Base-by-base conservation (phyloP, 2,329 filamentous ascomycete genomes). In the Penicillium thymicola region DNA sequence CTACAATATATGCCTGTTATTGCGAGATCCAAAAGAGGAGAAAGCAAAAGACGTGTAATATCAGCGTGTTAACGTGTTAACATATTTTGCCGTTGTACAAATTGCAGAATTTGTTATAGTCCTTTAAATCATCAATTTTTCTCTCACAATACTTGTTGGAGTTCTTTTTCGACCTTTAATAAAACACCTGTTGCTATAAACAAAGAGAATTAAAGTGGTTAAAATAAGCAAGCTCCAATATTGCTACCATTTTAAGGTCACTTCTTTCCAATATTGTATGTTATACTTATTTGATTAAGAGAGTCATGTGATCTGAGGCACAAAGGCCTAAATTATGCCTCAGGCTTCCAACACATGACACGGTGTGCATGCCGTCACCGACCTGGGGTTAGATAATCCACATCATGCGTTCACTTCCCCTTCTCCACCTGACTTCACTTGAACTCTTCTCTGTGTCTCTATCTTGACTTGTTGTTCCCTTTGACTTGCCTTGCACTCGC, bases 371-470 rank as follows among this genome's bases (percentile, higher is more conserved):
- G 58, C 56, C 57, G 53, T 59, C 61, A 60, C 51, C 30, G 27
- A 47, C 43, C 42, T 30, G 25, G 51, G 11, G 52, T 64, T 61
- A 63, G 51, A 25, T 65, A 64, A 65, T 63, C 58, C 52, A 51
- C 40, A 48, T 59, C 57, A 60, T 58, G 44, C 41, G 52, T 58
- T 61, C 48, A 54, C 44, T 40, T 61, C 52, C 44, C 61, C 58
- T 63, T 65, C 61, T 66, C 62, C 64, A 63, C 58, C 45, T 40
- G 47, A 55, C 59, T 51, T 59, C 56, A 51, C 43, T 46, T 25
- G 30, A 25, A 34, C 30, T 49, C 46, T 23, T 47, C 43, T 40
- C 56, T 42, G 51, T 44, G 37, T 47, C 42, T 30, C 28, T 44
- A 18, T 51, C 55, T 55, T 46, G 44, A 49, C 46, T 54, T 23